These are phyloP conservation scores for Saccharomycopsis fermentans DNA, from an alignment of 805 yeast genomes.

Conservation along the genomic window DNA sequence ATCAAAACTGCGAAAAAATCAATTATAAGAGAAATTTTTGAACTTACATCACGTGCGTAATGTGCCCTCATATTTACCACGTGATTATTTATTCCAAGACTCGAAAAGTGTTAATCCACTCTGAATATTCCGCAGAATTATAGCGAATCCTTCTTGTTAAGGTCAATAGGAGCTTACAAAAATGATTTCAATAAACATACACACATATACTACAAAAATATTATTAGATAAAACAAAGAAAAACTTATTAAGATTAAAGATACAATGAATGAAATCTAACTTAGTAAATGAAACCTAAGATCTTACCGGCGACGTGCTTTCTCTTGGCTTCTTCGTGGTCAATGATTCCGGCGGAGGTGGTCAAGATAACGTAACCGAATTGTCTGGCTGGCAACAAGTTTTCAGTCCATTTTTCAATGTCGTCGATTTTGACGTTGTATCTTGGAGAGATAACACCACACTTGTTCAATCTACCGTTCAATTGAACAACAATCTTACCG, in stretches of 20 bases:
- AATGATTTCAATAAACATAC: background rate
- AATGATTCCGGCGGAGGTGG: slow-evolving; percentile 99
- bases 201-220: slow-evolving; percentile 1
- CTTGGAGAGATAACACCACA: slow-evolving; percentile 99
- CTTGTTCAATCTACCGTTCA: slow-evolving; percentile 97
- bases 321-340: slow-evolving; percentile 99
- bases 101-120: no score
- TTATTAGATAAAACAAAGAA: background rate
- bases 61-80: no score
- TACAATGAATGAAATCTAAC: background rate
- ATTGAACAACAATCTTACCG: slow-evolving; percentile 92
- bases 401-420: slow-evolving; percentile 97
- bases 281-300: slow-evolving; percentile 95
- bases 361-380: slow-evolving; percentile 94
- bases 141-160: no score
- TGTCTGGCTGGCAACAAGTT: slow-evolving; percentile 98
- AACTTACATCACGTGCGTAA: no score
- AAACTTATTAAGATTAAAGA: background rate
- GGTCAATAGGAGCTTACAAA: no score
- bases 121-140: no score
- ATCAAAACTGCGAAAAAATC: no score
- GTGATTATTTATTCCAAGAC: no score
- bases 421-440: slow-evolving; percentile 91
- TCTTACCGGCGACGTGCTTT: slow-evolving; percentile 98
- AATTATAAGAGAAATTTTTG: no score